Evolutionary conservation across 306 rosid species (phyloP).

Genomic region (Erythrophleum fordii): DNA sequence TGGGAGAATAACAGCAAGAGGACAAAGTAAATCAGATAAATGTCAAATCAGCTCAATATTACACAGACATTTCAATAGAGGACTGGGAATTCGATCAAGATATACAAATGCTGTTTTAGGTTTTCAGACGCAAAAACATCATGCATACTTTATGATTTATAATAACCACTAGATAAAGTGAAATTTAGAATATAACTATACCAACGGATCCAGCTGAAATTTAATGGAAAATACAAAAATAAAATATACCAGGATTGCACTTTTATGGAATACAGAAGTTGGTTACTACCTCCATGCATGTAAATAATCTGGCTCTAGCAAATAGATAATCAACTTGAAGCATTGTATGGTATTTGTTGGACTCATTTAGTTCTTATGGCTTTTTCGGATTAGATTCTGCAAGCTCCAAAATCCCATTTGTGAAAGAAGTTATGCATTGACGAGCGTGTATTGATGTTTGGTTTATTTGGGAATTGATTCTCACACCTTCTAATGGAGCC

Average conservation of each 20-base stretch:
- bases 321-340: constrained; percentile 22
- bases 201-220: constrained; percentile 15
- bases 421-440: not conserved
- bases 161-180: constrained; percentile 26
- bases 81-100: constrained; percentile 23
- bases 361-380: not conserved
- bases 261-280: not conserved
- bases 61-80: constrained; percentile 24
- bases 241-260: constrained; percentile 10
- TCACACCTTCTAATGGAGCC: not conserved
- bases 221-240: constrained; percentile 1
- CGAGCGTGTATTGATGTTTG: not conserved
- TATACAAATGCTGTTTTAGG: constrained; percentile 18
- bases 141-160: constrained; percentile 15
- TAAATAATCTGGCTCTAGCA: constrained; percentile 25
- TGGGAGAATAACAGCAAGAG: constrained; percentile 9
- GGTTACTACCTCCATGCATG: constrained; percentile 17
- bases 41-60: constrained; percentile 24
- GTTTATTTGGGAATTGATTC: not conserved
- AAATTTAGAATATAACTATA: constrained; percentile 19
- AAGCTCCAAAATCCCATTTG: not conserved
- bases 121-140: constrained; percentile 16
- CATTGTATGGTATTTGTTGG: constrained; percentile 11
- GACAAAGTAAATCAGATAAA: constrained; percentile 31
- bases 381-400: not conserved